These are phyloP conservation scores for Irpex rosettiformis DNA, from an alignment of 1,284 basidiomycete genomes.

Conservation along the genomic window DNA sequence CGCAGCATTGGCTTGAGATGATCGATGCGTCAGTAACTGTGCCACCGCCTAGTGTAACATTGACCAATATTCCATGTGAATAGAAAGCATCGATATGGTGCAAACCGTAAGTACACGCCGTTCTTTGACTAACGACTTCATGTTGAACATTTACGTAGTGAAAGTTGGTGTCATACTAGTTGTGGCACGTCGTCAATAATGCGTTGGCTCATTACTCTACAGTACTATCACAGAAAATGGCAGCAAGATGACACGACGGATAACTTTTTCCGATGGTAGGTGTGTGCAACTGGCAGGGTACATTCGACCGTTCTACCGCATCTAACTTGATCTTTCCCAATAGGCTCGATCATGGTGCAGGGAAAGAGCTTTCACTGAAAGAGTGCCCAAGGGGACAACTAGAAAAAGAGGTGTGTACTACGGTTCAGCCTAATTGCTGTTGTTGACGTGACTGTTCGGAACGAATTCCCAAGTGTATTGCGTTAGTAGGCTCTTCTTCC, in stretches of 20 bases:
- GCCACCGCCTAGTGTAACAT: no score
- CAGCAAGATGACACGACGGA: constrained; percentile 58
- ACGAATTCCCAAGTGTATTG: constrained; percentile 6
- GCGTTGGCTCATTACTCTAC: constrained; percentile 13
- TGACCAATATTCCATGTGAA: not conserved
- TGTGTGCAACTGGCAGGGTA: not conserved
- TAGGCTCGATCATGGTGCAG: constrained; percentile 72
- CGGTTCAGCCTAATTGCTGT: not conserved
- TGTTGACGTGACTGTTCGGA: not conserved
- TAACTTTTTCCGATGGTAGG: constrained; percentile 71
- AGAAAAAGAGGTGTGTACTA: constrained; percentile 53
- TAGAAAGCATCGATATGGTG: constrained; percentile 70
- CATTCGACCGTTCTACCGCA: constrained; percentile 1
- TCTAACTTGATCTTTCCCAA: not conserved
- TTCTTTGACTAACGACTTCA: not conserved
- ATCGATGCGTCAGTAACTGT: constrained; percentile 50
- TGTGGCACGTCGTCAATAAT: not conserved
- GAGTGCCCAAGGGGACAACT: constrained; percentile 67
- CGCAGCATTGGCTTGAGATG: constrained; percentile 64
- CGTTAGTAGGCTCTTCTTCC: constrained; percentile 9
- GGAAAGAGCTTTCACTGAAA: constrained; percentile 59
- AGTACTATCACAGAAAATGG: constrained; percentile 67
- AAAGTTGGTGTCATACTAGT: constrained; percentile 19
- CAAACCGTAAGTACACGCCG: constrained; percentile 41
- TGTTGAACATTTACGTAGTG: constrained; percentile 7